phyloP scores from a whole-genome alignment of 2,329 filamentous ascomycete species.

The Cercospora berteroae region DNA sequence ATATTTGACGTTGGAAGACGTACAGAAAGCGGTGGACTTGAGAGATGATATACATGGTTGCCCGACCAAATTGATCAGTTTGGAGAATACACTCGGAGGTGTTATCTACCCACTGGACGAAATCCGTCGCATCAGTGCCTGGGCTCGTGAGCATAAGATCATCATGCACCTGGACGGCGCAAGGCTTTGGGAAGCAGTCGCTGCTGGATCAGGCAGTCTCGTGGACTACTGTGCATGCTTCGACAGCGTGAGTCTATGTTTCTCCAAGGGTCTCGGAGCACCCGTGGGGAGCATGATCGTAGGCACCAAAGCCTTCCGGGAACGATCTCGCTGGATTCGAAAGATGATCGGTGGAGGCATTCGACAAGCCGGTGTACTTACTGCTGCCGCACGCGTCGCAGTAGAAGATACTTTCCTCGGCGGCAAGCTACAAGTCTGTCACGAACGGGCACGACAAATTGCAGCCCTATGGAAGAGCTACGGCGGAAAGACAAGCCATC shows the following conservation, averaged over 20 bases:
- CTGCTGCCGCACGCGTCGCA: slow-evolving; percentile 71
- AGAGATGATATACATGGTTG: slow-evolving; percentile 72
- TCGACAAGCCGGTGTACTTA: slow-evolving; percentile 72
- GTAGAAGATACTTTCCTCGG: slow-evolving; percentile 76
- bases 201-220: slow-evolving; percentile 64
- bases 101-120: slow-evolving; percentile 75
- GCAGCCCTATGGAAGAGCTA: slow-evolving; percentile 64
- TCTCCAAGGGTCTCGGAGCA: slow-evolving; percentile 79
- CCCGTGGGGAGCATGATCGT: slow-evolving; percentile 76
- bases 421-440: slow-evolving; percentile 60
- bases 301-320: slow-evolving; percentile 57
- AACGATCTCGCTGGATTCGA: slow-evolving; percentile 69
- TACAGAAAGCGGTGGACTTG: slow-evolving; percentile 64
- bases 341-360: slow-evolving; percentile 80
- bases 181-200: slow-evolving; percentile 77
- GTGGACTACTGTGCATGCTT: slow-evolving; percentile 66
- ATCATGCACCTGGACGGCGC: slow-evolving; percentile 77
- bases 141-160: slow-evolving; percentile 62
- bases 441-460: slow-evolving; percentile 62
- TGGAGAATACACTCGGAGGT: slow-evolving; percentile 84
- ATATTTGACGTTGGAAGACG: slow-evolving; percentile 74
- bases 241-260: slow-evolving; percentile 74
- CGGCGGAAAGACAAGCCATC: slow-evolving; percentile 66
- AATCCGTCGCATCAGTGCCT: slow-evolving; percentile 65
- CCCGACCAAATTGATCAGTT: slow-evolving; percentile 74